Evolutionary conservation across 768 basidiomycete genomes (phyloP), one percentile per base, ranked within the genome.

Genomic region (Agrocybe praecox): DNA sequence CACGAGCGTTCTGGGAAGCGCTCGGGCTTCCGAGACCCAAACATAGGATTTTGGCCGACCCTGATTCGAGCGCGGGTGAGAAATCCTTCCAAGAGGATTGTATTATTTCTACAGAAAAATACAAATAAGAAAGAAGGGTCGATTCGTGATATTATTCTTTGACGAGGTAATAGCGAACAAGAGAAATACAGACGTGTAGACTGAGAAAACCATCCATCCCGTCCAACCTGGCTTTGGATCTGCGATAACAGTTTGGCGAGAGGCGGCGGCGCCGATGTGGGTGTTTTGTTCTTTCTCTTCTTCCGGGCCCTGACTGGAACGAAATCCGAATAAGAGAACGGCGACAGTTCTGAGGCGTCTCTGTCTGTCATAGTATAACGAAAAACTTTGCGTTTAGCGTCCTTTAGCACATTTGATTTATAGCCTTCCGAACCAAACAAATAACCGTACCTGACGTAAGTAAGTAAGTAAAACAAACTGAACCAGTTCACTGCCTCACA

Each of bases 1-100:
- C 81, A 57, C 86, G 81, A 34, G 90, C 79, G 54, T 82, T 82
- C 48, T 74, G 74, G 47, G 88, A 90, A 42, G 74, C 66, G 17
- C 78, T 73, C n/a, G 90, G 89, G 67, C 87, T 88, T 49, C 90
- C 90, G 24, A 92, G 75, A 11, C 90, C 90, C 14, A 92, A 80
- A 68, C 90, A 92, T 42, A 92, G 66, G 46, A 88, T 46, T 14
- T 40, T 40, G 36, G 36, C 36, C 36, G 36, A 40, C 21, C 51
- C 58, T 49, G 62, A 53, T 12, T 40, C 48, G 26, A 46, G 52
- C 45, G 52, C 24, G 23, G 48, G 18, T 50, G 60, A 59, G 34
- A 64, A 65, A 24, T 52, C 56, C 45, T 29, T 44, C 60, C 65
- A 66, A 23, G 60, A 52, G 18, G 54, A 52, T 44, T 64, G 49